Conservation (phyloP, 2,329 filamentous ascomycete species). For the Ustulina deusta region DNA sequence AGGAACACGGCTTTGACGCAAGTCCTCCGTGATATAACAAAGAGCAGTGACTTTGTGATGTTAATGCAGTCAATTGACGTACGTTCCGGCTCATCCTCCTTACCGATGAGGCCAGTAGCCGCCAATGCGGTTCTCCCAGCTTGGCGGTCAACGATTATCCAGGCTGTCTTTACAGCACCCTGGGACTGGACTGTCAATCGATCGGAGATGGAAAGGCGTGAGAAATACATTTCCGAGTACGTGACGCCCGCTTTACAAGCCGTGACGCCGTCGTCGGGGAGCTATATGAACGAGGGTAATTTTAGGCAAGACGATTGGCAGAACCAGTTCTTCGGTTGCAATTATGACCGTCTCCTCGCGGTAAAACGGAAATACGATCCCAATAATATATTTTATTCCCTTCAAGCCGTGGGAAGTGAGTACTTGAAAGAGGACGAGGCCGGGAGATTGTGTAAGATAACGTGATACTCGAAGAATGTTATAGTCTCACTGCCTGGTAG, state of each 20-base stretch:
- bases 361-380: background rate
- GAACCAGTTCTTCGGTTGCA: background rate
- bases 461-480: no score
- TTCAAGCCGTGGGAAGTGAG: conserved; percentile 1
- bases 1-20: background rate
- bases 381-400: background rate
- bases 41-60: background rate
- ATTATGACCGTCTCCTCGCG: background rate
- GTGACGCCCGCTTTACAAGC: background rate
- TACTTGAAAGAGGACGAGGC: background rate
- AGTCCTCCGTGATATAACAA: background rate
- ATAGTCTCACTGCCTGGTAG: no score
- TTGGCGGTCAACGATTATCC: background rate
- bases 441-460: background rate
- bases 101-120: background rate
- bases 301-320: background rate
- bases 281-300: background rate
- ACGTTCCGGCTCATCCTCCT: background rate
- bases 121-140: background rate
- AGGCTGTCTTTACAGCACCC: background rate
- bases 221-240: background rate
- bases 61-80: background rate
- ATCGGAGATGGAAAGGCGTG: background rate
- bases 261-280: no score
- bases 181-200: background rate